phyloP scores from a whole-genome alignment of 2,329 filamentous ascomycete species.

The Talaromyces albobiverticillius region DNA sequence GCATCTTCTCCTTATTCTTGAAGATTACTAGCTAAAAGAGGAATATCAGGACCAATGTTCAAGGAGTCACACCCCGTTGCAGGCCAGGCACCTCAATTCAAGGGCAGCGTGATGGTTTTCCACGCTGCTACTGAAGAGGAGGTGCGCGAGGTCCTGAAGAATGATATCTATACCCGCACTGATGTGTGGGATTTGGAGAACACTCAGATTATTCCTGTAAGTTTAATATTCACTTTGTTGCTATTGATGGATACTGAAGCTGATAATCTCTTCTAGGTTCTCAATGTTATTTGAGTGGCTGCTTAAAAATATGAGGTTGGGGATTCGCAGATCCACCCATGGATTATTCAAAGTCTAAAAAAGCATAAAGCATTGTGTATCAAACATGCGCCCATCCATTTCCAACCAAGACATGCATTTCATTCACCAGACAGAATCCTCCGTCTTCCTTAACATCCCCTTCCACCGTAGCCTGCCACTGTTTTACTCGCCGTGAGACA shows the following conservation, averaged over 20 bases:
- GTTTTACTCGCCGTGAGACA: constrained; percentile 34
- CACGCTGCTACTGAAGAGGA: constrained; percentile 67
- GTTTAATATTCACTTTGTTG: constrained; percentile 15
- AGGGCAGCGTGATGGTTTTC: constrained; percentile 68
- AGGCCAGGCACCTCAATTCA: constrained; percentile 62
- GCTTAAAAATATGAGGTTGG: constrained; percentile 23
- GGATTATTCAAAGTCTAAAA: no score
- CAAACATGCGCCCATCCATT: constrained; percentile 61
- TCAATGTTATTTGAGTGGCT: constrained; percentile 6
- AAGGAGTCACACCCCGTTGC: constrained; percentile 61
- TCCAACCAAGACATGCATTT: constrained; percentile 58
- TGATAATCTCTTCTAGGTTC: neutral
- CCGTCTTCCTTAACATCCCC: constrained; percentile 28
- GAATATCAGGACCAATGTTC: constrained; percentile 60
- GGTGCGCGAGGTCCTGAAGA: constrained; percentile 62
- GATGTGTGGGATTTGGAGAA: constrained; percentile 81
- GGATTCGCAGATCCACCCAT: no score
- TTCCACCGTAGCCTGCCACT: constrained; percentile 23
- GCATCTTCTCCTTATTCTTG: constrained; percentile 20
- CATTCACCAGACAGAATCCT: constrained; percentile 56
- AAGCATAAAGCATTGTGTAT: no score
- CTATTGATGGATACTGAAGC: neutral
- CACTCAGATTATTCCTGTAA: constrained; percentile 43
- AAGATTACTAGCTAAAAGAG: constrained; percentile 5
- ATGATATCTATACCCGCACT: constrained; percentile 68